Base-by-base conservation (phyloP, 768 basidiomycete species). In the Pulveroboletus sp. region DNA sequence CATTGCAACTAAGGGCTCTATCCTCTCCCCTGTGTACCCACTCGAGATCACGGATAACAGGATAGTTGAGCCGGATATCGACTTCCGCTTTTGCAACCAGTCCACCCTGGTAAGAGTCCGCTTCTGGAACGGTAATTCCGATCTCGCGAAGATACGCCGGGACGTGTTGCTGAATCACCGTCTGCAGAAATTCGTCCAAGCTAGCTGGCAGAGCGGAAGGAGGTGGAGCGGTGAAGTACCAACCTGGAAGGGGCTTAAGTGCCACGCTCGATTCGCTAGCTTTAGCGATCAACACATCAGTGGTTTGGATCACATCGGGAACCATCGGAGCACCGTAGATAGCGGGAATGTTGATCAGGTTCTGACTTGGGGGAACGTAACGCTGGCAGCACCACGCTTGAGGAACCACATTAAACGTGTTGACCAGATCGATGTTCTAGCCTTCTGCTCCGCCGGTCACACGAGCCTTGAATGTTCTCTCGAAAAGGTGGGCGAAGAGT, bases 401-500 rank as follows among this genome's bases (percentile, higher is more conserved):
- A 25, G 55, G 48, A 9, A 50, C 45, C 11, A 54, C 49, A 5
- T 56, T 45, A 8, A 43, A 42, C 6, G 33, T 24, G 17, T 56
- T 56, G 23, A 56, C 40, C 12, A 56, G 36, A 17, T 56, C 50
- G 41, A 21, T 19, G 38, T 53, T 56, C 55, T 52, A 56, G 13
- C 52, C 35, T 12, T 31, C 25, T 7, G 10, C 17, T 12, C 47
- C 44, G 14, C 14, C 16, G 11, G 27, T 31, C 6, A 2, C 31
- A 33, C 32, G 25, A 8, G n/a, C 3, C 6, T 21, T 48, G 33
- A 56, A 44, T 2, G 37, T 47, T 12, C 9, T 13, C 31, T 45
- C 45, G 21, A 53, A 56, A 16, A 44, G 27, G 16, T 40, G 21
- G 4, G 36, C 23, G 6, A 56, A 56, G 3, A 25, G 17, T 12